phyloP scores from a whole-genome alignment of 1,284 basidiomycete genomes.

The Microbotryomycetes sp. region DNA sequence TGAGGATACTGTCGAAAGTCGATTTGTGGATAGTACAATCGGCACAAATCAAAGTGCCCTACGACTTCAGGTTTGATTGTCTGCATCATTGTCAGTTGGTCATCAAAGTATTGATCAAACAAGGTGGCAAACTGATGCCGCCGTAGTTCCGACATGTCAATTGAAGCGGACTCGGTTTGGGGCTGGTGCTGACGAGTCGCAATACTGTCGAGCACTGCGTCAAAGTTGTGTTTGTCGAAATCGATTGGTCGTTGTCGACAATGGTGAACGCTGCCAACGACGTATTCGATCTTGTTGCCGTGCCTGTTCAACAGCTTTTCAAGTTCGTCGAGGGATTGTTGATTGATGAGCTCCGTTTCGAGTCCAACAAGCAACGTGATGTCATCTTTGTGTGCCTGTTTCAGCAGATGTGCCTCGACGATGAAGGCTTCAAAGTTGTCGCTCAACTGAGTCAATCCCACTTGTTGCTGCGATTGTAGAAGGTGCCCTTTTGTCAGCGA shows the following conservation, averaged over 20 bases:
- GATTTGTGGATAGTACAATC: constrained; percentile 64
- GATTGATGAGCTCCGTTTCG: constrained; percentile 85
- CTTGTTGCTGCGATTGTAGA: constrained; percentile 13
- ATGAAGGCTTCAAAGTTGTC: constrained; percentile 64
- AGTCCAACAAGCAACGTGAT: constrained; percentile 80
- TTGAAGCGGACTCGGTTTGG: constrained; percentile 7
- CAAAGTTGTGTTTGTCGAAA: constrained; percentile 71
- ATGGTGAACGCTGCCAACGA: constrained; percentile 93
- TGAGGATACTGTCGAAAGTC: constrained; percentile 41
- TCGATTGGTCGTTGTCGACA: constrained; percentile 84
- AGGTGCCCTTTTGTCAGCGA: no score
- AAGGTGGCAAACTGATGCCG: constrained; percentile 39
- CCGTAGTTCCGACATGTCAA: constrained; percentile 19
- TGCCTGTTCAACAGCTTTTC: constrained; percentile 49
- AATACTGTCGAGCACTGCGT: constrained; percentile 53
- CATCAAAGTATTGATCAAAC: constrained; percentile 70
- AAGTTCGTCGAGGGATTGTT: constrained; percentile 55
- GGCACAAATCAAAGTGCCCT: constrained; percentile 86
- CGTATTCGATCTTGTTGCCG: constrained; percentile 66
- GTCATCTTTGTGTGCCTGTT: constrained; percentile 52
- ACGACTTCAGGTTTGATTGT: constrained; percentile 79
- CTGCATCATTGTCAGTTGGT: constrained; percentile 63
- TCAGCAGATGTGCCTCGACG: constrained; percentile 67
- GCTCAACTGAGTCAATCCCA: constrained; percentile 41
- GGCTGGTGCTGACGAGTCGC: constrained; percentile 5